These are phyloP conservation scores for Astrocystis sublimbata DNA, from an alignment of 495 filamentous ascomycete species.

Conservation along the genomic window DNA sequence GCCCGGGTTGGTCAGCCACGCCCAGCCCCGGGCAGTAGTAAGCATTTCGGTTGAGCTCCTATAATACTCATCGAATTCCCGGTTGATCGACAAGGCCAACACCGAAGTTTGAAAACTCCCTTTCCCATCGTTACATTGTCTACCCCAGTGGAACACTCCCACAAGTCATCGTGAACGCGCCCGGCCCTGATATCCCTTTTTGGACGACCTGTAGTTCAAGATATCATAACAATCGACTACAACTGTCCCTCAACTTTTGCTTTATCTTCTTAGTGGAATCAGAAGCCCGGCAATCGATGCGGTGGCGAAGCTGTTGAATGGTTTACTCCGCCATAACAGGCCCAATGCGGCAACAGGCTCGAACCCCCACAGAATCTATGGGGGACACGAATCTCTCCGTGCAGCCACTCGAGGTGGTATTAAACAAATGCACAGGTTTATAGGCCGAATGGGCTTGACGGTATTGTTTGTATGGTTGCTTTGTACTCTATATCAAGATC, in stretches of 20 bases:
- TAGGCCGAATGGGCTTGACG: background rate
- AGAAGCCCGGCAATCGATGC: background rate
- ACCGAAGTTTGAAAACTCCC: background rate
- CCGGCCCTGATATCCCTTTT: conserved; percentile 1
- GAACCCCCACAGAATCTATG: conserved; percentile 8
- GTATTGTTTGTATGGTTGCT: background rate
- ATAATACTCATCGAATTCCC: background rate
- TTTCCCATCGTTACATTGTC: background rate
- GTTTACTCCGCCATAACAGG: background rate
- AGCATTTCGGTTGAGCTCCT: conserved; percentile 1
- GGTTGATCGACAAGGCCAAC: background rate
- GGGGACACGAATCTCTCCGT: conserved; percentile 4
- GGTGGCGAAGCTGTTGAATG: background rate
- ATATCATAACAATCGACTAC: background rate
- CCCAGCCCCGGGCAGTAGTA: background rate
- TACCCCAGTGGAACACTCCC: background rate
- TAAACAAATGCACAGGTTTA: background rate
- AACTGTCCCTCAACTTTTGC: background rate
- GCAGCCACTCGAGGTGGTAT: conserved; percentile 8
- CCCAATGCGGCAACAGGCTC: background rate
- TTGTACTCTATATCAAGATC: background rate
- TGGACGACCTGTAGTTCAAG: background rate
- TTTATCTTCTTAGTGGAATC: background rate
- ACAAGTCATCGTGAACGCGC: background rate
- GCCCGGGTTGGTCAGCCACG: background rate